Percentiles rank a stretch among this genome's conserved stretches.
phyloP scores from a whole-genome alignment of 768 basidiomycete genomes.

The Kwoniella newhampshirensis region DNA sequence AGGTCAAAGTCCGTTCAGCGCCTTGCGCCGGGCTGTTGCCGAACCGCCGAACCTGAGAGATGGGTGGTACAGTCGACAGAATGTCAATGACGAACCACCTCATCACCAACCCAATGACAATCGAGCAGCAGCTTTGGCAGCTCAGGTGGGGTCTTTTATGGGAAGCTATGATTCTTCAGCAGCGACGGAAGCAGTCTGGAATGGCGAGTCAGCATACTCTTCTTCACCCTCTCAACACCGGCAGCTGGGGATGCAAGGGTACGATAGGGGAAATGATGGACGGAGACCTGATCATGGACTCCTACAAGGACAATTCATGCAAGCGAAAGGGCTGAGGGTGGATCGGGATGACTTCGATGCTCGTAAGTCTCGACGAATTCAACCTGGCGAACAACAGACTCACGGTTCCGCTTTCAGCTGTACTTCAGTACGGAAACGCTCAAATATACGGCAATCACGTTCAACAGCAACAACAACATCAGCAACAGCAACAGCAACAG shows the following conservation, averaged over 20 bases:
- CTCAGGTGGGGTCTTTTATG: conserved; percentile 24
- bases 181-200: conserved; percentile 3
- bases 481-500: conserved; percentile 10
- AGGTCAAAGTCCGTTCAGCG: conserved; percentile 39
- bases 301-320: conserved; percentile 5
- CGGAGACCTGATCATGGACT: conserved; percentile 15
- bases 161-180: conserved; percentile 24
- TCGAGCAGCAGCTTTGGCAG: conserved; percentile 12
- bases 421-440: conserved; percentile 11
- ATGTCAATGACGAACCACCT: background rate
- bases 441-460: conserved; percentile 14
- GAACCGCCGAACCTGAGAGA: conserved; percentile 18
- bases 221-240: conserved; percentile 15
- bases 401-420: conserved; percentile 2
- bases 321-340: conserved; percentile 2
- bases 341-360: conserved; percentile 29
- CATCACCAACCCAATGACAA: conserved; percentile 15
- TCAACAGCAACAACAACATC: conserved; percentile 13
- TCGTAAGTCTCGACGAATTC: conserved; percentile 14
- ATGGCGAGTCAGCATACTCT: conserved; percentile 10
- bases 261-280: conserved; percentile 8
- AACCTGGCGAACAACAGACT: background rate
- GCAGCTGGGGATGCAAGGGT: conserved; percentile 7
- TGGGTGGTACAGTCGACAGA: conserved; percentile 17
- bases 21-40: conserved; percentile 16